Evolutionary conservation across 495 filamentous ascomycete species (phyloP), one percentile per base, ranked within the genome.

Genomic region (Cenococcum geophilum): DNA sequence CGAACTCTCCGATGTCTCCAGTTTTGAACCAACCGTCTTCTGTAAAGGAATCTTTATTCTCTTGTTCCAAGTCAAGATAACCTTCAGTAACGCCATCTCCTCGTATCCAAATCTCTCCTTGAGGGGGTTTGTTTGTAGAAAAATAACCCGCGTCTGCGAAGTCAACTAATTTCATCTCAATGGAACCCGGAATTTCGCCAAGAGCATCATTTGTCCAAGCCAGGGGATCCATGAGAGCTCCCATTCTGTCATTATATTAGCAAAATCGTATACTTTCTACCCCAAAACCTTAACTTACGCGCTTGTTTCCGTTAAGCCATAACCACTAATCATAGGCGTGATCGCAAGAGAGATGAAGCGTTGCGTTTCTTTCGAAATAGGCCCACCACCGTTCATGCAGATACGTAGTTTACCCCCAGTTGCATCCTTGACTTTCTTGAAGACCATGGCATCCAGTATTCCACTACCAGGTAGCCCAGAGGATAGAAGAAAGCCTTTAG

Each of bases 111-210:
- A 96, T 87, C 75, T 96, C 91, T 65, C 91, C 91, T 74, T 95
- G 93, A n/a, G 91, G 88, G 23, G 92, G 92, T 61, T 84, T 87
- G 79, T 91, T 95, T 68, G 82, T 87, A 34, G 89, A 79, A 63
- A 82, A 85, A 76, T 98, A 98, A 18, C 93, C 93, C 4, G 93
- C 92, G 68, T 98, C 93, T 21, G 87, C 73, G 74, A 91, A 97
- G 76, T 98, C 93, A 60, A 98, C 91, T 20, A 98, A 85, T 79
- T 98, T 98, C 70, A 92, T 76, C 73, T 97, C 93, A 61, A 95
- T 76, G 27, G 79, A 87, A 37, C 83, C 84, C n/a, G 92, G 86
- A 61, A 95, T 80, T 59, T 89, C 83, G 58, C 93, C 93, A 58
- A 96, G 82, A 23, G 86, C 84, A 20, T 83, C 77, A 59, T 89